Base-by-base conservation (phyloP, 345 rosid genomes). In the Hypericum perforatum region DNA sequence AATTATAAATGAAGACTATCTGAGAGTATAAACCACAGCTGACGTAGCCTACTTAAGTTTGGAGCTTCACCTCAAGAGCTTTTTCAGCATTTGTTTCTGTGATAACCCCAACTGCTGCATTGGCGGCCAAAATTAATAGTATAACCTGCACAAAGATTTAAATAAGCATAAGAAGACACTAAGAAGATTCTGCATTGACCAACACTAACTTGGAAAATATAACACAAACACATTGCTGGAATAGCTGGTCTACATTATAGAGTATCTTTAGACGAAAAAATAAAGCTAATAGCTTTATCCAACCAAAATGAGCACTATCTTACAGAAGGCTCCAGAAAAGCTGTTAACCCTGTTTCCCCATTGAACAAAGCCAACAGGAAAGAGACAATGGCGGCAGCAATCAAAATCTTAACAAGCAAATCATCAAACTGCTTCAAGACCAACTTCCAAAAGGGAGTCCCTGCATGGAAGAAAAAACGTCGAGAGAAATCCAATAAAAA, bases 61-160 rank as follows among this genome's bases (percentile, higher is more conserved):
- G 32, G 32, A 22, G 32, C 32, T 63, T 54, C 62, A 82, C 98
- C 85, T 92, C 95, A 64, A 92, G 97, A 39, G 97, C 98, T 73
- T 82, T 92, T 74, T 92, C 98, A 41, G 97, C 98, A 82, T 92
- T 92, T 45, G 98, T 92, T 81, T 88, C 98, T 7, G 98, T 92
- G 53, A 92, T 92, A 51, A 92, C 95, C 46, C 96, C 97, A 8
- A 92, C 98, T 1, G 97, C 91, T 41, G 98, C 97, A 84, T 92
- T 92, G 74, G 97, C 98, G 70, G 97, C 98, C 78, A 92, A 76
- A 77, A 92, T 88, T 71, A 92, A 69, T 52, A 92, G 75, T 68
- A 92, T 92, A 46, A 92, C 98, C 97, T 92, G 78, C 42, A 45
- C 42, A 61, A 16, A 43, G 13, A 36, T 52, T 44, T 58, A 58